phyloP scores from a whole-genome alignment of 164 flowering plant genomes.

The Nymphaea colorata region DNA sequence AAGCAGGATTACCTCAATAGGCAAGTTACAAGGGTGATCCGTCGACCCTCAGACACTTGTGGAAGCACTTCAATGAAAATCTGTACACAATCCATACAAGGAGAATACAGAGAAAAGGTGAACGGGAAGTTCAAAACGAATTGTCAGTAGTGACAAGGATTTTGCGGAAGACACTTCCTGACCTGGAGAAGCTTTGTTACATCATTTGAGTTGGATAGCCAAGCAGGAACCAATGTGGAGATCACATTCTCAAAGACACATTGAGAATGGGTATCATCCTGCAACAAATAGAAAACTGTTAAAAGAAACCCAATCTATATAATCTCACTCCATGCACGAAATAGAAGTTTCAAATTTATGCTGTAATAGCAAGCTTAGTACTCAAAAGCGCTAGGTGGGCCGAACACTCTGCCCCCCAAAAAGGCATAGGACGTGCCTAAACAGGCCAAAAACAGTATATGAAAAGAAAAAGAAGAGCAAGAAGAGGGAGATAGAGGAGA shows the following conservation, averaged over 20 bases:
- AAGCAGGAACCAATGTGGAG: slow-evolving; percentile 67
- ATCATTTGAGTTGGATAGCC: slow-evolving; percentile 42
- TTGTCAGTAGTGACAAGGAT: too few species aligned
- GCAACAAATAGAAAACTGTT: not conserved
- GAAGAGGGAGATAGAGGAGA: too few species aligned
- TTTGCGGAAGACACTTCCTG: not conserved
- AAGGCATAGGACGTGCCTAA: too few species aligned
- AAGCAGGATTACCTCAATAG: slow-evolving; percentile 47
- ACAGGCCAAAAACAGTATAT: too few species aligned
- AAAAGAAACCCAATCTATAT: not conserved
- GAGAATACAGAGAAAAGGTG: too few species aligned
- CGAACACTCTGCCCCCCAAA: too few species aligned
- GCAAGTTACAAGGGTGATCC: slow-evolving; percentile 41
- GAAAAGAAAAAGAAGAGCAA: too few species aligned
- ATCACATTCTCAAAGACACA: slow-evolving; percentile 68
- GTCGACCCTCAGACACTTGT: slow-evolving; percentile 62
- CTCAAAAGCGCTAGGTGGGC: too few species aligned
- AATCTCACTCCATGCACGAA: not conserved
- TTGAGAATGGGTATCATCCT: slow-evolving; percentile 68
- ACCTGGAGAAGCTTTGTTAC: slow-evolving; percentile 62
- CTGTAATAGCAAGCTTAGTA: not conserved
- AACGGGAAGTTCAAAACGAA: too few species aligned
- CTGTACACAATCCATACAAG: slow-evolving; percentile 18
- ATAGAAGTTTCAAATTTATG: not conserved
- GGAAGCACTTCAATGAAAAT: slow-evolving; percentile 59